phyloP scores from a whole-genome alignment of 208 protist species.

The Lotmaria passim region DNA sequence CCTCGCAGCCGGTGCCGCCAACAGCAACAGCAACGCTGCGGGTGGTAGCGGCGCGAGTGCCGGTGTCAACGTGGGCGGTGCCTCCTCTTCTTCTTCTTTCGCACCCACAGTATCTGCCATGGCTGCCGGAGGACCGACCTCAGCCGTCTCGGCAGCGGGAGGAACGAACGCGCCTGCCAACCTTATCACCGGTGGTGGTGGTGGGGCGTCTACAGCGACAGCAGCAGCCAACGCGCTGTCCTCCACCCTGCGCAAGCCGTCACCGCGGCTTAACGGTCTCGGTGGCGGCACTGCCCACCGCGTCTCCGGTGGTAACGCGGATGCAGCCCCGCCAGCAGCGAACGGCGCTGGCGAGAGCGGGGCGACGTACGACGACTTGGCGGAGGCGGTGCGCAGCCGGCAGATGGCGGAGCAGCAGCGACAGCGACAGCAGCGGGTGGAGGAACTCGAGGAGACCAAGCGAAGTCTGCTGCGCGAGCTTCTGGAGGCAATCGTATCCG shows the following conservation, averaged over 20 bases:
- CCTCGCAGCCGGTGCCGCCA: background rate
- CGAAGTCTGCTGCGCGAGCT: constrained; percentile 65
- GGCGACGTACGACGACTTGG: constrained; percentile 27
- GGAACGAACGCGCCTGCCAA: background rate
- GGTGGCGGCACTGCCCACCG: constrained; percentile 32
- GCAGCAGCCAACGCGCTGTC: background rate
- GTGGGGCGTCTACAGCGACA: too few relatives aligned
- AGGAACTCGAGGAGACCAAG: constrained; percentile 71
- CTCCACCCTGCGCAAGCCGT: constrained; percentile 3
- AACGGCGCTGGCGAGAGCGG: constrained; percentile 1
- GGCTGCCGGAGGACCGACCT: background rate
- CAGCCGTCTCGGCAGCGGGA: background rate
- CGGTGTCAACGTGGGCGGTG: background rate
- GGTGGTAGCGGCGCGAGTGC: constrained; percentile 3
- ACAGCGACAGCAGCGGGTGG: constrained; percentile 30
- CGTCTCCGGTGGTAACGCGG: constrained; percentile 14
- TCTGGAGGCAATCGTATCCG: constrained; percentile 65
- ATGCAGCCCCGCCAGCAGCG: background rate
- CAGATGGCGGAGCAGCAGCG: constrained; percentile 16
- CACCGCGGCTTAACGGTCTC: background rate
- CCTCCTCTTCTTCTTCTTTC: background rate
- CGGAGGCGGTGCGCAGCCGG: constrained; percentile 29
- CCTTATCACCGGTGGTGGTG: background rate
- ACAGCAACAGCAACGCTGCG: background rate
- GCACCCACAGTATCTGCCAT: background rate